These are phyloP conservation scores for Marasmius tenuissimus DNA, from an alignment of 1,284 basidiomycete species.

Conservation along the genomic window DNA sequence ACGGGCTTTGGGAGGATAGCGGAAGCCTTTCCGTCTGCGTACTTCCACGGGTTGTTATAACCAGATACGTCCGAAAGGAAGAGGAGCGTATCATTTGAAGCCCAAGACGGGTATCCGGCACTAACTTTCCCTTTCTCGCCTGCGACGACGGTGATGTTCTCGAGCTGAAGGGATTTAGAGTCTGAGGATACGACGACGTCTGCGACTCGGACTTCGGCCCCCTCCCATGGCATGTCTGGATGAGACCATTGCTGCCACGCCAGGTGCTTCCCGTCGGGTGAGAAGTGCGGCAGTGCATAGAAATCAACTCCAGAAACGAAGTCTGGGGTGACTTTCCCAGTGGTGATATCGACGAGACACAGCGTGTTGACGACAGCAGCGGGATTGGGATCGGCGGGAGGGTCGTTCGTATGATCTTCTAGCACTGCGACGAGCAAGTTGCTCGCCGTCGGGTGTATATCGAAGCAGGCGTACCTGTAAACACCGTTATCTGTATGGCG, in stretches of 20 bases:
- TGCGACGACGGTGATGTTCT: constrained; percentile 40
- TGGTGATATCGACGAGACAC: constrained; percentile 49
- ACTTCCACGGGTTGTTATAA: constrained; percentile 70
- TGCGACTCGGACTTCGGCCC: constrained; percentile 59
- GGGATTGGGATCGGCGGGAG: constrained; percentile 54
- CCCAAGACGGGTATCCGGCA: constrained; percentile 62
- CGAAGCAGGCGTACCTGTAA: constrained; percentile 58
- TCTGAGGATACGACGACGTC: constrained; percentile 31
- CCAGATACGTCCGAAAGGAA: constrained; percentile 70
- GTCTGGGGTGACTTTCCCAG: constrained; percentile 35
- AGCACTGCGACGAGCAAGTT: constrained; percentile 54
- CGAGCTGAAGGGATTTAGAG: constrained; percentile 30
- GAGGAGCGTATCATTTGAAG: constrained; percentile 53
- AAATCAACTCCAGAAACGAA: constrained; percentile 65
- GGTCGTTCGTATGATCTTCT: constrained; percentile 68
- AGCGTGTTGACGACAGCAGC: constrained; percentile 57
- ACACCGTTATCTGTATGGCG: constrained; percentile 41
- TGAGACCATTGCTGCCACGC: constrained; percentile 76
- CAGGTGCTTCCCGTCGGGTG: constrained; percentile 63
- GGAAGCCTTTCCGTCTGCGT: constrained; percentile 34
- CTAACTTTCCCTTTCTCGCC: constrained; percentile 50
- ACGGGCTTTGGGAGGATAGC: constrained; percentile 47
- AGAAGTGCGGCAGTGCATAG: constrained; percentile 63
- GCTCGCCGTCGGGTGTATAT: constrained; percentile 44
- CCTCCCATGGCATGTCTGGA: constrained; percentile 86